Evolutionary conservation across 139 green algal genomes (phyloP), one percentile per base, ranked within the genome.

Genomic region (Edaphochlamys debaryana): DNA sequence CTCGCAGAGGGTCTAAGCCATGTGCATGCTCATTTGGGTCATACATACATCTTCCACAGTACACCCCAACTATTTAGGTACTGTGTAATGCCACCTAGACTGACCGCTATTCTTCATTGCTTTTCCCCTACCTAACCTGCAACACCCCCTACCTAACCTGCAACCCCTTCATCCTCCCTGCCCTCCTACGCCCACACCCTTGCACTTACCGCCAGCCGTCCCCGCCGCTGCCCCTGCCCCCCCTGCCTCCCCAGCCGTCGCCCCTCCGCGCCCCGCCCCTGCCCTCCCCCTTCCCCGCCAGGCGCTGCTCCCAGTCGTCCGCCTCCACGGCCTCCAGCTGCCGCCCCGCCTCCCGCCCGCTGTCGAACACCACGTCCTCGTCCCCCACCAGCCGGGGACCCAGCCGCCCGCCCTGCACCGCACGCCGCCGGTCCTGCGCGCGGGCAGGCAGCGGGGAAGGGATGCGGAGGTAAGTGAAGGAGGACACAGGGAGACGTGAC

Each of bases 281-380:
- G 13, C 73, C 73, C 38, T 27, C 29, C 25, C 36, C 23, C 72
- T 27, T 42, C 29, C 32, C 38, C 52, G 40, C 32, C 64, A 89
- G 25, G 63, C 64, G 62, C 70, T 5, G 45, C 25, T 87, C 80
- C 77, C 85, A 89, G 42, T 87, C 85, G 1, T 79, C 79, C 56
- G 37, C 23, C 41, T 87, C 79, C 45, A 56, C 36, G 3, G 19
- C 80, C 27, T 67, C 48, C 41, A 67, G 13, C 80, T 90, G 86
- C 69, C 60, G 67, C 36, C 34, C 69, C 30, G 63, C 62, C 32
- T 50, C 80, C 40, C 71, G 73, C n/a, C 79, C 86, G 60, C 80
- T 90, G 40, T 85, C 80, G 68, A 87, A 90, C 3, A 90, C 30
- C 0, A 90, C 54, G 4, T 90, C 86, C 45, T 79, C 52, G 17